Base-by-base conservation (phyloP, 2,329 filamentous ascomycete genomes). In the Cyclaneusma minus region DNA sequence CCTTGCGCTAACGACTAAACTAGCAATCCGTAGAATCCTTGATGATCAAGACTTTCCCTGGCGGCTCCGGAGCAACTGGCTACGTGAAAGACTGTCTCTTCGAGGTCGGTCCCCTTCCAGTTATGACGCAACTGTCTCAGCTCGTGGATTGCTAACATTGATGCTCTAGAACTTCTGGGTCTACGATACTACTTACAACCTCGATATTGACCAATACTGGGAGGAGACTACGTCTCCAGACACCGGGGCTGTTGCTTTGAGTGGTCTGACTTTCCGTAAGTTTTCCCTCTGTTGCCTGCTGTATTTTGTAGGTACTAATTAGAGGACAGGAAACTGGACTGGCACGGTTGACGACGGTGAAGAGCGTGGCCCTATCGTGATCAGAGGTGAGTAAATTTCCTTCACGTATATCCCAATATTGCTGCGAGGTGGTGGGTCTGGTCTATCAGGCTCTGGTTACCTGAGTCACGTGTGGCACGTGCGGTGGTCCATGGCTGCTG, bases 31-130 rank as follows among this genome's bases (percentile, higher is more conserved):
- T n/a, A n/a, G n/a, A n/a, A n/a, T n/a, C n/a, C n/a, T n/a, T n/a
- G n/a, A n/a, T 53, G 28, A 53, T 52, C 35, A 53, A 53, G 29
- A 51, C 50, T 7, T 53, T 46, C 29, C 50, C 50, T 1, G 50
- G 50, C 4, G 50, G 50, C 9, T 48, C 44, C 0, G 40, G 39
- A 4, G 35, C 36, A 14, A 32, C 29, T 13, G 49, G 49, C 13
- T 51, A 50, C 25, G 48, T 52, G 11, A 47, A 39, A 13, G 44
- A 53, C 26, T 35, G 45, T 4, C 40, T 43, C 0, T 53, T 52
- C 24, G 41, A 46, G 4, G n/a, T n/a, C n/a, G n/a, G n/a, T n/a
- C n/a, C 43, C 42, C 22, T 45, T 44, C 25, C 39, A 40, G 2
- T 44, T n/a, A n/a, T n/a, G n/a, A n/a, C n/a, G n/a, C n/a, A n/a